A percentile compares a stretch with the other conserved stretches of the same genome.
Conservation (phyloP, 768 basidiomycete species). For the Artomyces pyxidatus region DNA sequence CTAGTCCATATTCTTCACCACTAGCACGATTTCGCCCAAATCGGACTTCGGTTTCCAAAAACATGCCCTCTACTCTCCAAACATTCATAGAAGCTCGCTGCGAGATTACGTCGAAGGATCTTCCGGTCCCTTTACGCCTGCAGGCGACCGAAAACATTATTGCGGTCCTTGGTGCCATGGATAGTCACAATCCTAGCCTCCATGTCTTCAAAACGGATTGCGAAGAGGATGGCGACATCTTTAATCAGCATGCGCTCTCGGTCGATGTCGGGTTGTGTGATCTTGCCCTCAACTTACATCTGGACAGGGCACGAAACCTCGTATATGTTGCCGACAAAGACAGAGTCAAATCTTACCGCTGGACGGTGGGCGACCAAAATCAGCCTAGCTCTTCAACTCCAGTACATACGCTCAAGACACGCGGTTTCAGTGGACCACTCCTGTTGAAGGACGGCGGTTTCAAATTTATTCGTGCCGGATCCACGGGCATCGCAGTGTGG, state of each 20-base stretch:
- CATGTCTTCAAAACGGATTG: not conserved
- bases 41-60: not conserved
- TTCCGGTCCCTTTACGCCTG: not conserved
- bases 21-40: not conserved
- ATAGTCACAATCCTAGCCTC: not conserved
- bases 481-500: slow-evolving; percentile 29
- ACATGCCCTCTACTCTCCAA: not conserved
- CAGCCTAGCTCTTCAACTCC: slow-evolving; percentile 9
- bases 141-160: not conserved
- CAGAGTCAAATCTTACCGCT: slow-evolving; percentile 33
- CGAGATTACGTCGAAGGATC: not conserved
- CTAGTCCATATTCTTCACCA: not conserved
- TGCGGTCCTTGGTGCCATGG: not conserved
- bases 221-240: too few species aligned
- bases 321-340: slow-evolving; percentile 28
- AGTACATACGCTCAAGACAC: slow-evolving; percentile 26
- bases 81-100: not conserved
- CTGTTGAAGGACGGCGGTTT: slow-evolving; percentile 20
- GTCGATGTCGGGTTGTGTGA: not conserved
- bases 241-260: not conserved
- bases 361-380: slow-evolving; percentile 15
- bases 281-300: slow-evolving; percentile 1
- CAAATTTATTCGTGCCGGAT: slow-evolving; percentile 26
- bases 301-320: slow-evolving; percentile 29
- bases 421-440: slow-evolving; percentile 23